A percentile compares a stretch with the other conserved stretches of the same genome.
These are phyloP conservation scores for Quercus robur DNA, from an alignment of 306 rosid species.

Conservation along the genomic window DNA sequence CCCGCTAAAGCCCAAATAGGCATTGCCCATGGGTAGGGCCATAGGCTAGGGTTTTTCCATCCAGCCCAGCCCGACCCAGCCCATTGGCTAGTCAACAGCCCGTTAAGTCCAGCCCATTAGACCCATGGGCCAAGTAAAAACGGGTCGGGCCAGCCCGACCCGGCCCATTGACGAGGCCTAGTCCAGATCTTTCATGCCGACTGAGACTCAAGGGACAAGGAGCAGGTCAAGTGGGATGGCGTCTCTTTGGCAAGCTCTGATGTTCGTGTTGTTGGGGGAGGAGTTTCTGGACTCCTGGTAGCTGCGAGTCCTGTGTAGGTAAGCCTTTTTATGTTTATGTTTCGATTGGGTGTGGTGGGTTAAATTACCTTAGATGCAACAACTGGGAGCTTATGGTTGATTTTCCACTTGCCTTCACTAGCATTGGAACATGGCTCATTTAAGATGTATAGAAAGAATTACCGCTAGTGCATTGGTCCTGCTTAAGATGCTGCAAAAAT, in stretches of 20 bases:
- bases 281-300: constrained; percentile 64
- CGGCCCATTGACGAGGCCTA: too few relatives aligned
- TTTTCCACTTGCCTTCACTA: background rate
- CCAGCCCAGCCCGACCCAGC: too few relatives aligned
- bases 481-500: background rate
- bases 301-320: constrained; percentile 91
- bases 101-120: too few relatives aligned
- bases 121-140: too few relatives aligned
- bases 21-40: too few relatives aligned
- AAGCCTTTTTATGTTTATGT: background rate
- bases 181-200: constrained; percentile 74
- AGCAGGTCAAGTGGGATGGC: constrained; percentile 75
- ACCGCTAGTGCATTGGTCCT: background rate
- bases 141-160: too few relatives aligned
- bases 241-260: constrained; percentile 70
- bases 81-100: too few relatives aligned
- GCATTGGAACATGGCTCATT: background rate
- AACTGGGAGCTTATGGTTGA: background rate
- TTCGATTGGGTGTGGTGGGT: background rate
- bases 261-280: constrained; percentile 72
- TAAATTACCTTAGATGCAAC: background rate
- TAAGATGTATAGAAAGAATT: background rate
- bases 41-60: too few relatives aligned
- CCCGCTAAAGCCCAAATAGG: too few relatives aligned
- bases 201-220: constrained; percentile 69